Evolutionary conservation across 2,329 filamentous ascomycete species (phyloP).

Genomic region (Penicillium olsonii): DNA sequence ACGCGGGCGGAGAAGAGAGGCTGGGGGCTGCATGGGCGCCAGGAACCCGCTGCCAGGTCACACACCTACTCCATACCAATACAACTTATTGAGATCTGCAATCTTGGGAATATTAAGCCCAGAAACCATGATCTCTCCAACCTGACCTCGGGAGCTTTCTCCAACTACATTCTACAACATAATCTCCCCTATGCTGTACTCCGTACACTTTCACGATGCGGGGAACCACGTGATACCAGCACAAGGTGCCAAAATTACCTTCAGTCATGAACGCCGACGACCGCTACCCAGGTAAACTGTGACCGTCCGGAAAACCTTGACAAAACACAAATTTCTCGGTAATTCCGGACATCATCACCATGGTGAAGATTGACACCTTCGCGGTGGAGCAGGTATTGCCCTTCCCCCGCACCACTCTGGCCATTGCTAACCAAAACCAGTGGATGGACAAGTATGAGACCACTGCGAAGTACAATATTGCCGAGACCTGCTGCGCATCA

Average conservation of each 20-base stretch:
- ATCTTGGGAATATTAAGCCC: not conserved
- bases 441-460: conserved; percentile 60
- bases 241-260: not conserved
- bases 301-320: not conserved
- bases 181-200: not conserved
- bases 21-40: conserved; percentile 24
- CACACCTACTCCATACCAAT: not conserved
- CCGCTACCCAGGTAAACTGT: not conserved
- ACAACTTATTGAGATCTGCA: not conserved
- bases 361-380: conserved; percentile 46
- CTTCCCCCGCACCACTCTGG: conserved; percentile 36
- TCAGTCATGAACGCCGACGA: not conserved
- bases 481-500: conserved; percentile 59
- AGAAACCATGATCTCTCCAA: not conserved
- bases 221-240: conserved; percentile 3
- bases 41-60: conserved; percentile 13
- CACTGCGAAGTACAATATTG: conserved; percentile 57
- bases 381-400: conserved; percentile 66
- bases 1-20: conserved; percentile 35
- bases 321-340: not conserved
- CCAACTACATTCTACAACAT: not conserved
- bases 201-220: not conserved
- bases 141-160: not conserved
- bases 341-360: conserved; percentile 15
- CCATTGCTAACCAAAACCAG: conserved; percentile 31